Base-by-base conservation (phyloP, 495 filamentous ascomycete genomes). In the Penicillium verhagenii region DNA sequence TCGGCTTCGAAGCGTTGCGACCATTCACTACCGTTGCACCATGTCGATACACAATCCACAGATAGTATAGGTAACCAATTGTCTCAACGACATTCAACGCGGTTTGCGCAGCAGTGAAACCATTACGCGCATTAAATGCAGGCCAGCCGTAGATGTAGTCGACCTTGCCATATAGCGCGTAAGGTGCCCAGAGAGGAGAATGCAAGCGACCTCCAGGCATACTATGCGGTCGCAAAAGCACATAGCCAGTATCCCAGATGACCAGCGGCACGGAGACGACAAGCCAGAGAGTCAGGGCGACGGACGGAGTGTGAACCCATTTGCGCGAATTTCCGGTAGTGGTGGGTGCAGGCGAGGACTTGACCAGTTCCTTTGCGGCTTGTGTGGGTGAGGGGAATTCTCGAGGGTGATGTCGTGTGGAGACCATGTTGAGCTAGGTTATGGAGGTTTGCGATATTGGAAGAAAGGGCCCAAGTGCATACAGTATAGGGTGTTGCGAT, bases 91-190 rank as follows among this genome's bases (percentile, higher is more conserved):
- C 56, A 62, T 96, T 97, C 68, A 96, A 47, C 2, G 75, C 47
- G 13, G 80, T 79, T 77, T 96, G 92, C 56, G 91, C 91, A 13
- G 78, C 81, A 0, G 91, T 89, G 66, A 94, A 96, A 1, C 92
- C 91, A 68, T 87, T 87, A 28, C 75, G 69, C 49, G 78, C 82
- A 52, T 89, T 72, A 68, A 79, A 91, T 7, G 89, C 86, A 59
- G 87, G 87, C 80, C 81, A 87, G 21, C 92, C 90, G 71, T 97
- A 97, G 29, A 92, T 77, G 67, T 91, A 79, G 66, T 97, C 93
- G 52, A 96, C 75, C 31, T 72, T 79, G 25, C 86, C 87, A 72
- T 96, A 96, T 0, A 95, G 82, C 64, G 79, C 85, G 70, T 96
- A 96, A 0, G 89, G 91, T 13, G 72, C 72, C 82, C 83, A 96